phyloP scores from a whole-genome alignment of 169 alveolate species.

The Plasmodium cynomolgi region DNA sequence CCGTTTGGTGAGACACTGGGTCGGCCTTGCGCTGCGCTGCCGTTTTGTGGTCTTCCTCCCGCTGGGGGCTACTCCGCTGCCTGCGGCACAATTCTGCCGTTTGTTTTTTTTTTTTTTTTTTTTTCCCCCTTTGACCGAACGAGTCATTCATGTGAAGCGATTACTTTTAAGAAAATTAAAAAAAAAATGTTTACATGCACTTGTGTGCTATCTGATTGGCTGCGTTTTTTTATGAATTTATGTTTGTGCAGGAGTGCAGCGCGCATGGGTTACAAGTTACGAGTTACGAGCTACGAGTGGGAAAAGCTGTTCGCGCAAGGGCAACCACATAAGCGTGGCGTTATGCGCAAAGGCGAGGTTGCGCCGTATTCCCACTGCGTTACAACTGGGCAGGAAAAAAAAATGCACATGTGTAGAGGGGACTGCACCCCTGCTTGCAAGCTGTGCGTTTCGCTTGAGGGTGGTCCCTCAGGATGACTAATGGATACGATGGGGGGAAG shows the following conservation, averaged over 20 bases:
- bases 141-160: background rate
- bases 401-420: background rate
- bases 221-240: background rate
- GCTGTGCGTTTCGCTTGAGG: background rate
- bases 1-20: background rate
- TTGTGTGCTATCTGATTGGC: background rate
- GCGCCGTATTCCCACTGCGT: background rate
- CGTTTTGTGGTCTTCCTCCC: too few relatives aligned
- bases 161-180: background rate
- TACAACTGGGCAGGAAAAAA: background rate
- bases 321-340: background rate
- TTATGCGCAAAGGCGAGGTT: background rate
- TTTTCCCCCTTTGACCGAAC: background rate
- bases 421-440: background rate
- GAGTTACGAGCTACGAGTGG: background rate
- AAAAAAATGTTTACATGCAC: background rate
- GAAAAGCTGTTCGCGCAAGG: background rate
- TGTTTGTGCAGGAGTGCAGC: background rate
- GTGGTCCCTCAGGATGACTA: background rate
- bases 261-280: background rate
- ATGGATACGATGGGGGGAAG: background rate
- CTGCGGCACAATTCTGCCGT: background rate
- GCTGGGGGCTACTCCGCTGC: too few relatives aligned
- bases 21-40: background rate
- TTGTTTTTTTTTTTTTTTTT: background rate